Base-by-base conservation (phyloP, 177 flowering plant genomes). In the Vitis hybrid region DNA sequence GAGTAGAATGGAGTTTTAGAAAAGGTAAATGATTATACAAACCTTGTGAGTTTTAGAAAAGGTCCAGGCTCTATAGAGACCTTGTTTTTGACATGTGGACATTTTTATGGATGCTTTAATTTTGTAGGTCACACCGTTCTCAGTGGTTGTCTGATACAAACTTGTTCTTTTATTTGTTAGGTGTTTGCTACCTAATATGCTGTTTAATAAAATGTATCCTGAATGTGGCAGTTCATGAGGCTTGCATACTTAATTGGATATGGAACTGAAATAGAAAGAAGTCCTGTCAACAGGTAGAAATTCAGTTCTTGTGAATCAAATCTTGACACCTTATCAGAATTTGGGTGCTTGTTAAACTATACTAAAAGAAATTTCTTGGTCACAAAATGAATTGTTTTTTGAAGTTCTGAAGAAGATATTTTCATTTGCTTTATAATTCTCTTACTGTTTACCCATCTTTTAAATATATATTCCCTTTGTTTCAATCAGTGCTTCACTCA, bases 191-290 rank as follows among this genome's bases (percentile, higher is more conserved):
- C 22, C 39, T 5, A 2, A 51, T 48, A 59, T 39, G 54, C 3
- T 70, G 29, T 67, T 70, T 66, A 39, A 2, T 65, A 60, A 60
- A 29, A 61, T 61, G 29, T 19, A 45, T 63, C 63, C 64, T 76
- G 56, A 20, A 68, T 72, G 22, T 83, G 70, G 85, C 96, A 95
- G 99, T 93, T 93, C 71, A 83, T 93, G 98, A 84, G 99, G 86
- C 92, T 95, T 59, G 98, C 96, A 16, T 91, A 86, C 80, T 82
- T 95, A 68, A 83, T 93, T 79, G 99, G 99, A 75, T 89, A 93
- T 84, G 98, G 94, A 68, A 58, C 82, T 29, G 84, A 87, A 19
- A 89, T 92, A 18, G 97, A 88, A 78, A 83, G 92, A 84, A 94
- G 94, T 77, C 98, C 99, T 71, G 87, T 79, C 61, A 94, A 93